Evolutionary conservation across 2,329 filamentous ascomycete genomes (phyloP).

Genomic region (Scedosporium dehoogii): DNA sequence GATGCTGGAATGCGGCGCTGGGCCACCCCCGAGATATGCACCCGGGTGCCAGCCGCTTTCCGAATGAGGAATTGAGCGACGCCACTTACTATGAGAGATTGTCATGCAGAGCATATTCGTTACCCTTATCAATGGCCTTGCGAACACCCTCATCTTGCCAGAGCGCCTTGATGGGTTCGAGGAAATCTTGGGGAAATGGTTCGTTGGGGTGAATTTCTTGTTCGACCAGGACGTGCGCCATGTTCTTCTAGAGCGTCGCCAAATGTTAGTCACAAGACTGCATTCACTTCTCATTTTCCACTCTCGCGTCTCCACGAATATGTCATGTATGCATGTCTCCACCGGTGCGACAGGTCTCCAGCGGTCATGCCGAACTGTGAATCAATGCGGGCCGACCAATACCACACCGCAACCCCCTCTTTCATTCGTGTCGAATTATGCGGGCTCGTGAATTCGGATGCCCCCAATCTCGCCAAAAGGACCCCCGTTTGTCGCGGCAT

Average conservation of each 20-base stretch:
- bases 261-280: not conserved
- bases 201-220: conserved; percentile 78
- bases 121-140: conserved; percentile 81
- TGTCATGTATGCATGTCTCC: not conserved
- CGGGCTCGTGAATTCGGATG: not conserved
- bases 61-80: not conserved
- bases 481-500: not conserved
- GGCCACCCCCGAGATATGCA: not conserved
- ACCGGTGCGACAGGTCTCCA: not conserved
- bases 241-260: conserved; percentile 52
- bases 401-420: too few species aligned
- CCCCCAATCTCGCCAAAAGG: not conserved
- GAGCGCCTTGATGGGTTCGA: conserved; percentile 70
- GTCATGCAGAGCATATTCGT: conserved; percentile 94
- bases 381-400: not conserved
- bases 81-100: conserved; percentile 78
- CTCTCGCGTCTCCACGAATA: not conserved
- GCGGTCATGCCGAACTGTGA: not conserved
- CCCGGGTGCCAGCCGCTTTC: not conserved
- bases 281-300: not conserved
- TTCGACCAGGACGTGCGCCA: conserved; percentile 66
- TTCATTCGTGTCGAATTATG: not conserved
- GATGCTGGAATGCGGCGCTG: not conserved
- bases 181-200: conserved; percentile 65
- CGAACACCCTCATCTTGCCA: conserved; percentile 82